A percentile compares a stretch with the other conserved stretches of the same genome.
Evolutionary conservation across 176 grass and related monocot genomes (phyloP).

Genomic region (Carex littledalei): DNA sequence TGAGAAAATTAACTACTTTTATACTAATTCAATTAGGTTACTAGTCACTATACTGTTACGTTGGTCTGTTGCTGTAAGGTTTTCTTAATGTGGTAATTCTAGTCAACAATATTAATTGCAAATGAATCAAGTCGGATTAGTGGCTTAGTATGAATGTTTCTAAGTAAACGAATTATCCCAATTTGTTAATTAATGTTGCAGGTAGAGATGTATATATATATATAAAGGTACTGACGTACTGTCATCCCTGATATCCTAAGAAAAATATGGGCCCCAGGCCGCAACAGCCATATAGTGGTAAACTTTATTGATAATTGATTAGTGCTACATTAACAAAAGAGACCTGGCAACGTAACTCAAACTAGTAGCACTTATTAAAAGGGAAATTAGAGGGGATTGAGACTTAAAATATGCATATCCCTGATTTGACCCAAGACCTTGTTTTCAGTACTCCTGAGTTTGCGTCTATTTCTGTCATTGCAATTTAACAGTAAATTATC

Average conservation of each 20-base stretch:
- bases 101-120: too few relatives aligned
- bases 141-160: neutral
- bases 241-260: neutral
- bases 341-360: neutral
- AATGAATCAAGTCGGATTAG: neutral
- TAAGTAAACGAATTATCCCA: neutral
- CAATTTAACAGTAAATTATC: neutral
- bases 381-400: neutral
- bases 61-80: neutral
- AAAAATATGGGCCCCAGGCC: neutral
- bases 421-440: neutral
- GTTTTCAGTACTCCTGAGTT: neutral
- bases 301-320: neutral
- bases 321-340: neutral
- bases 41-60: too few relatives aligned
- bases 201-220: neutral
- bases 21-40: too few relatives aligned
- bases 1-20: too few relatives aligned
- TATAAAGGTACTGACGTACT: too few relatives aligned
- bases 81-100: too few relatives aligned
- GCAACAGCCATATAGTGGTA: too few relatives aligned
- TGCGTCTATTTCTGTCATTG: too few relatives aligned
- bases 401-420: neutral
- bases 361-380: neutral
- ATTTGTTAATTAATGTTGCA: neutral